A percentile compares a stretch with the other conserved stretches of the same genome.
phyloP scores from a whole-genome alignment of 108 stramenopile genomes.

The Seminavis robusta region DNA sequence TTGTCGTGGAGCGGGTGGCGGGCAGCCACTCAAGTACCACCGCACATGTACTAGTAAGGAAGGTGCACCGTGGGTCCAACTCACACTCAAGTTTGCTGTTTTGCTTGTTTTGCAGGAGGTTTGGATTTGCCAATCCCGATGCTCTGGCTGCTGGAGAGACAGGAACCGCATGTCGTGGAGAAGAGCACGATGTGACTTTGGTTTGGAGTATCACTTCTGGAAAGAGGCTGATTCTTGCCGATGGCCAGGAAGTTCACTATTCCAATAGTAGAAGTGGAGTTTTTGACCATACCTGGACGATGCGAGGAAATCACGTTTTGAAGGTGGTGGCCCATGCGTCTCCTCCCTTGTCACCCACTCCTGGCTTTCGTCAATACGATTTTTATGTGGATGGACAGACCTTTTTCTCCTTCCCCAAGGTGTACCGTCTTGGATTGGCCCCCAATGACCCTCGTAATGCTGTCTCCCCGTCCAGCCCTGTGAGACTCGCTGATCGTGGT shows the following conservation, averaged over 20 bases:
- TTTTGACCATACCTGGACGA: constrained; percentile 86
- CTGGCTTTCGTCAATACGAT: constrained; percentile 89
- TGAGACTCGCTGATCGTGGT: neutral
- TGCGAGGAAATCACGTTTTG: constrained; percentile 83
- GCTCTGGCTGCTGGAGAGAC: constrained; percentile 80
- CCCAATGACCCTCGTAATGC: constrained; percentile 6
- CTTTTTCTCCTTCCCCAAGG: constrained; percentile 87
- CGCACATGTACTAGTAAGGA: too few relatives aligned
- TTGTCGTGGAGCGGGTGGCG: neutral
- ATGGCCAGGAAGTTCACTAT: constrained; percentile 82
- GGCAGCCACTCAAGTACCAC: too few relatives aligned
- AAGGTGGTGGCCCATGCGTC: constrained; percentile 85
- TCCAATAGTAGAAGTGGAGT: constrained; percentile 54
- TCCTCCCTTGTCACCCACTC: constrained; percentile 68
- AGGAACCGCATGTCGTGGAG: constrained; percentile 84
- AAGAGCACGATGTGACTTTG: constrained; percentile 89
- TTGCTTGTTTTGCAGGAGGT: constrained; percentile 49
- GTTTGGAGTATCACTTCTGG: constrained; percentile 86
- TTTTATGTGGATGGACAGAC: constrained; percentile 86
- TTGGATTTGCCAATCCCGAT: constrained; percentile 85
- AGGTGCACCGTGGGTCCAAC: too few relatives aligned
- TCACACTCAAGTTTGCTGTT: neutral
- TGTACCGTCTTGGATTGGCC: constrained; percentile 74
- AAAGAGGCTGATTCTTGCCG: constrained; percentile 70
- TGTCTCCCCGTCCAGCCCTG: constrained; percentile 1